Evolutionary conservation across 139 green algal species (phyloP), one percentile per base, ranked within the genome.

Genomic region (Choricystis sp.): DNA sequence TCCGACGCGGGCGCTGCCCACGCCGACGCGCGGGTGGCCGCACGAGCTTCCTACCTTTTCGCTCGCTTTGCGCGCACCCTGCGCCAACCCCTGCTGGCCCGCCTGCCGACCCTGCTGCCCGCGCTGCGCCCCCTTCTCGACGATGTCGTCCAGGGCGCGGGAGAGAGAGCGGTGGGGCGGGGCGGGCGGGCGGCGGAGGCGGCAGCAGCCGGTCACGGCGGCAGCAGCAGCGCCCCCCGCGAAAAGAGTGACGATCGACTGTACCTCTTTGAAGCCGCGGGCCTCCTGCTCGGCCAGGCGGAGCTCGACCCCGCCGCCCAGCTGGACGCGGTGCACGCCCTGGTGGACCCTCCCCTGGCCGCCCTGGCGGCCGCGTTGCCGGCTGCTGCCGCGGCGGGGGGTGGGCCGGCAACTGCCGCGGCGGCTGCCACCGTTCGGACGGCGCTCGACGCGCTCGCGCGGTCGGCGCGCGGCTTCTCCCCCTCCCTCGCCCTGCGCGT

Each of bases 251-350:
- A 94, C 64, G 83, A 92, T 69, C 73, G 87, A 52, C 72, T 96
- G 71, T 95, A 93, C 66, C 81, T 83, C 29, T 95, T 92, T 73
- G 88, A 96, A 66, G 83, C 86, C 0, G 83, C 84, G 23, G 87
- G 88, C 20, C 65, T 90, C 65, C 75, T 96, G 68, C 49, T 94
- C 66, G 84, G 86, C 1, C 76, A 83, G 56, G 88, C 92, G 30
- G 81, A 90, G 14, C 27, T 94, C 28, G 59, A 62, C 1, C 65
- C 75, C 2, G 74, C 84, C n/a, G 66, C 85, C 69, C 83, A 94
- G 77, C 61, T 93, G 69, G 60, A 49, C 1, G 67, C 66, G 19
- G 59, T 78, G 67, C 59, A 52, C 16, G 40, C 9, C 16, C 65
- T 92, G 65, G 68, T 92, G 64, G 70, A 83, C 64, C 86, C 82